Conservation (phyloP, 768 basidiomycete species). For the Lactifluus hygrophoroides region DNA sequence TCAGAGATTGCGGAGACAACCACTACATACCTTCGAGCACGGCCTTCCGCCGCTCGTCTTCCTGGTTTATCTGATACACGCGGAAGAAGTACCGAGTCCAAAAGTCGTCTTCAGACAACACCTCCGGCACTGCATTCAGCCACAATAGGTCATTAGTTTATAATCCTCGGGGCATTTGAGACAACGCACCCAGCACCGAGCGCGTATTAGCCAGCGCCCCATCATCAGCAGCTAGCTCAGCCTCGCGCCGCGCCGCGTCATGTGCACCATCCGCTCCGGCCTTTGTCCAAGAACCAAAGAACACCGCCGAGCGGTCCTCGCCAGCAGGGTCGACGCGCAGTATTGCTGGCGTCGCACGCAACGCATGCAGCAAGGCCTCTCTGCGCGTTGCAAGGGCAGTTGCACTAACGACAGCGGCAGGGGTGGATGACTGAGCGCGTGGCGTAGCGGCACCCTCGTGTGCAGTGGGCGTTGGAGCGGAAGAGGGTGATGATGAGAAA, state of each 20-base stretch:
- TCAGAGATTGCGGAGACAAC: neutral
- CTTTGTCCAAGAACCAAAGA: constrained; percentile 51
- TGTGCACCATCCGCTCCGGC: constrained; percentile 49
- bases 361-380: constrained; percentile 46
- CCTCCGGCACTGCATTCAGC: constrained; percentile 50
- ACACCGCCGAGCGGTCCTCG: constrained; percentile 45
- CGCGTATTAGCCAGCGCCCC: constrained; percentile 42
- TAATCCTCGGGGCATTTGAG: neutral
- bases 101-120: constrained; percentile 56
- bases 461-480: constrained; percentile 29
- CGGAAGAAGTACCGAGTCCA: constrained; percentile 92
- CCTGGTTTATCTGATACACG: constrained; percentile 66
- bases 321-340: constrained; percentile 66
- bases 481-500: neutral
- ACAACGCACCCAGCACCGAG: constrained; percentile 48
- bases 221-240: constrained; percentile 42
- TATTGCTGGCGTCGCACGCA: constrained; percentile 68
- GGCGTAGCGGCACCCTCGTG: constrained; percentile 53
- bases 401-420: neutral
- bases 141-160: neutral
- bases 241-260: constrained; percentile 43
- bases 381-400: constrained; percentile 11
- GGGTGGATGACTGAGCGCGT: constrained; percentile 51
- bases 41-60: constrained; percentile 71
- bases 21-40: constrained; percentile 54